These are phyloP conservation scores for Sistotremastrum suecicum DNA, from an alignment of 768 basidiomycete species.

Conservation along the genomic window DNA sequence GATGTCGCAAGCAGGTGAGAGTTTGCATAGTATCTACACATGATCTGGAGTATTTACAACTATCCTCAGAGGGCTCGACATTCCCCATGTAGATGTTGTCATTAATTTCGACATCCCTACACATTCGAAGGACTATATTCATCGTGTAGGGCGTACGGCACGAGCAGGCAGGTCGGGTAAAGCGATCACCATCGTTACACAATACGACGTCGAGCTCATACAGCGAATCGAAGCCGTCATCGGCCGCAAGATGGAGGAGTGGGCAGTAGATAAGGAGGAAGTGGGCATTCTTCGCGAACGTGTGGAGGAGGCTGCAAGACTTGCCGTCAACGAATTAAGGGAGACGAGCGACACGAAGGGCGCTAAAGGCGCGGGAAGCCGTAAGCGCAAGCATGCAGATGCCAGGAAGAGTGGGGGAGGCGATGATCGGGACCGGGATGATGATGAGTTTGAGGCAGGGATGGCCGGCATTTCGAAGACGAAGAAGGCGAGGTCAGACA, in stretches of 20 bases:
- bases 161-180: slow-evolving; percentile 96
- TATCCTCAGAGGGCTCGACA: slow-evolving; percentile 68
- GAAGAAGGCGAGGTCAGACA: slow-evolving; percentile 26
- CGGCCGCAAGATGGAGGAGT: slow-evolving; percentile 84
- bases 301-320: slow-evolving; percentile 66
- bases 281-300: slow-evolving; percentile 77
- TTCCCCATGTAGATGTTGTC: slow-evolving; percentile 89
- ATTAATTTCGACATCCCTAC: slow-evolving; percentile 98
- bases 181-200: slow-evolving; percentile 92
- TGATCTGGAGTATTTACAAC: neutral
- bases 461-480: slow-evolving; percentile 37
- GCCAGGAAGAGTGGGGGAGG: slow-evolving; percentile 30
- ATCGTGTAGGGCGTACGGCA: slow-evolving; percentile 93
- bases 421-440: slow-evolving; percentile 82
- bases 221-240: slow-evolving; percentile 90
- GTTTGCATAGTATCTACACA: neutral
- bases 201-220: slow-evolving; percentile 94
- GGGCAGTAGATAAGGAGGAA: slow-evolving; percentile 79
- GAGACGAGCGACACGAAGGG: slow-evolving; percentile 33
- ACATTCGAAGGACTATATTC: slow-evolving; percentile 98
- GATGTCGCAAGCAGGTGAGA: slow-evolving; percentile 85
- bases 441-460: slow-evolving; percentile 85
- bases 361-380: slow-evolving; percentile 31
- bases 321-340: slow-evolving; percentile 71
- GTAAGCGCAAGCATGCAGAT: slow-evolving; percentile 33